Evolutionary conservation across 805 yeast species (phyloP).

Genomic region (Komagataella mondaviorum): DNA sequence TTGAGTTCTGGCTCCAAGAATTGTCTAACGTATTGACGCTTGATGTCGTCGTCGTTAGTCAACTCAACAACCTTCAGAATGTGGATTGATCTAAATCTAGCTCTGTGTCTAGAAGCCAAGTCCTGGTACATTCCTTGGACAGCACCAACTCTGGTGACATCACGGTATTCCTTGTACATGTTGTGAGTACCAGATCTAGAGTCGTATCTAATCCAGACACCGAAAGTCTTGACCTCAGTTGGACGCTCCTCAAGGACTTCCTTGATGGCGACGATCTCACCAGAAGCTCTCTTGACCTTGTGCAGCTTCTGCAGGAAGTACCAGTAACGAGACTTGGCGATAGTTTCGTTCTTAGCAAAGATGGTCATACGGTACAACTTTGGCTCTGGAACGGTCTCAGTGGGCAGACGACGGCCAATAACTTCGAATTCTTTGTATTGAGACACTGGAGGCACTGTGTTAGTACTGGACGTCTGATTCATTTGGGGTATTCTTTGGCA

Average conservation of each 20-base stretch:
- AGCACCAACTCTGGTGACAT: constrained; percentile 97
- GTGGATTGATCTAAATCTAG: constrained; percentile 99
- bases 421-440: constrained; percentile 99
- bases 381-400: constrained; percentile 98
- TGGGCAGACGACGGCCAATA: constrained; percentile 99
- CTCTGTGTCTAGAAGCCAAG: constrained; percentile 99
- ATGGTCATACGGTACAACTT: constrained; percentile 99
- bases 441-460: constrained; percentile 44
- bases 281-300: constrained; percentile 99
- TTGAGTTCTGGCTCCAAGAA: constrained; percentile 88
- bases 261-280: constrained; percentile 95
- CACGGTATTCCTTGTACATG: constrained; percentile 99
- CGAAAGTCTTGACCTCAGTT: constrained; percentile 99
- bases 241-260: constrained; percentile 89
- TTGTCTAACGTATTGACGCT: constrained; percentile 98
- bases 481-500: neutral
- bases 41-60: constrained; percentile 94
- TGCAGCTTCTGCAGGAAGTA: constrained; percentile 98
- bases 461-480: constrained; percentile 5
- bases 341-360: constrained; percentile 97
- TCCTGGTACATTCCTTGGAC: constrained; percentile 98
- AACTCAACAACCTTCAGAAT: constrained; percentile 98
- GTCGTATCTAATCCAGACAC: constrained; percentile 99
- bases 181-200: constrained; percentile 99
- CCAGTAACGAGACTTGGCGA: constrained; percentile 99